Percentiles rank a stretch among this genome's conserved stretches.
These are phyloP conservation scores for Malus fusca DNA, from an alignment of 306 rosid genomes.

Conservation along the genomic window DNA sequence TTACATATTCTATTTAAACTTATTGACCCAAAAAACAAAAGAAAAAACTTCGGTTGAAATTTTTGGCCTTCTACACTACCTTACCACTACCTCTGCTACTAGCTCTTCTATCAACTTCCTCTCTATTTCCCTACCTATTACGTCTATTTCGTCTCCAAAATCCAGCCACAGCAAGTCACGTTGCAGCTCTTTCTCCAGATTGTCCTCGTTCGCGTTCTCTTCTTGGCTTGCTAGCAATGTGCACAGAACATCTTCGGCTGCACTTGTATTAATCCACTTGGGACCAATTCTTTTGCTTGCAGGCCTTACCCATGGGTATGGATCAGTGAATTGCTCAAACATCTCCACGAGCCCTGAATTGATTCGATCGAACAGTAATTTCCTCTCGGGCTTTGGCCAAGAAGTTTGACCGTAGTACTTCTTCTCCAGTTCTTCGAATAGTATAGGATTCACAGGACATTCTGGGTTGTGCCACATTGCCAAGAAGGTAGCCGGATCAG, in stretches of 20 bases:
- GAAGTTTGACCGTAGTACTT: conserved; percentile 36
- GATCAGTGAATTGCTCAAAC: conserved; percentile 31
- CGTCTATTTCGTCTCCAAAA: conserved; percentile 47
- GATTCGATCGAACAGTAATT: conserved; percentile 69
- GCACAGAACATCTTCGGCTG: conserved; percentile 36
- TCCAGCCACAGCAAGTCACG: conserved; percentile 50
- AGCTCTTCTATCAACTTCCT: conserved; percentile 53
- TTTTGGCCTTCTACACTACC: conserved; percentile 22
- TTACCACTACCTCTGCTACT: conserved; percentile 47
- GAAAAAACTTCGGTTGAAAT: conserved; percentile 18
- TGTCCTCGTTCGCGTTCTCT: conserved; percentile 39
- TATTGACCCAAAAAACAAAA: conserved; percentile 15
- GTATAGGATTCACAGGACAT: conserved; percentile 48
- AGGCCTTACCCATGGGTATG: conserved; percentile 51
- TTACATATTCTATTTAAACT: conserved; percentile 28
- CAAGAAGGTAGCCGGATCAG: conserved; percentile 26
- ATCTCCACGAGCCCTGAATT: conserved; percentile 54
- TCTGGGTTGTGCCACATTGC: conserved; percentile 55
- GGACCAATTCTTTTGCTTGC: conserved; percentile 13
- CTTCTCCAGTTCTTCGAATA: conserved; percentile 68
- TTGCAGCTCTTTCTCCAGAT: conserved; percentile 40
- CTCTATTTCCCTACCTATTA: conserved; percentile 63
- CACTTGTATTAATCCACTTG: conserved; percentile 21
- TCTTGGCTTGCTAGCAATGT: conserved; percentile 38
- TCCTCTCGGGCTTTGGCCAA: conserved; percentile 59